phyloP scores from a whole-genome alignment of 768 basidiomycete species.

The Naganishia onofrii region DNA sequence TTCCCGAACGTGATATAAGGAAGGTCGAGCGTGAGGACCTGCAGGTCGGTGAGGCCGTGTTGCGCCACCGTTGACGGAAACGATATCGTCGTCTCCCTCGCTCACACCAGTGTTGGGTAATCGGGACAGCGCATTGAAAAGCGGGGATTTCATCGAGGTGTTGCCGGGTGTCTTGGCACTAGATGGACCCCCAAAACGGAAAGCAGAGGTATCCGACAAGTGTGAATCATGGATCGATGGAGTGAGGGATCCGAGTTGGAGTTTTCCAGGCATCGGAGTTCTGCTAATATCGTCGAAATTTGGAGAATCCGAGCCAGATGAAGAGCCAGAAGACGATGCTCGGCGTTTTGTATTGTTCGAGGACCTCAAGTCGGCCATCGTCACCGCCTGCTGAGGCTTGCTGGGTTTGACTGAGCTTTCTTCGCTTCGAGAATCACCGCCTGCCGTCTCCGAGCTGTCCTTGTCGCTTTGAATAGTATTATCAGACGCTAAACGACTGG shows the following conservation, averaged over 20 bases:
- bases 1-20: conserved; percentile 3
- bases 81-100: not conserved
- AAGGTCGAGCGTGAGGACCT: not conserved
- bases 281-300: conserved; percentile 5
- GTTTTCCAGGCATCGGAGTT: conserved; percentile 13
- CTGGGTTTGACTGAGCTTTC: not conserved
- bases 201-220: conserved; percentile 5
- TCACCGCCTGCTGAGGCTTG: conserved; percentile 15
- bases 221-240: conserved; percentile 21
- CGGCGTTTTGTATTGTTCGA: conserved; percentile 21
- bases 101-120: not conserved
- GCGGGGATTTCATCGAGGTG: conserved; percentile 5
- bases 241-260: conserved; percentile 1
- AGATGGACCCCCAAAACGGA: not conserved
- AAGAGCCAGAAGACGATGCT: conserved; percentile 1
- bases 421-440: not conserved
- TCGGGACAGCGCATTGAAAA: not conserved
- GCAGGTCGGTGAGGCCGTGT: not conserved
- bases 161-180: not conserved
- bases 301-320: conserved; percentile 15
- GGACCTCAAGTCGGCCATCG: conserved; percentile 17
- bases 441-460: not conserved
- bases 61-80: not conserved
- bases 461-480: not conserved
- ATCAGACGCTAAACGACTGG: not conserved